Evolutionary conservation across 345 rosid genomes (phyloP).

Genomic region (Populus euphratica): DNA sequence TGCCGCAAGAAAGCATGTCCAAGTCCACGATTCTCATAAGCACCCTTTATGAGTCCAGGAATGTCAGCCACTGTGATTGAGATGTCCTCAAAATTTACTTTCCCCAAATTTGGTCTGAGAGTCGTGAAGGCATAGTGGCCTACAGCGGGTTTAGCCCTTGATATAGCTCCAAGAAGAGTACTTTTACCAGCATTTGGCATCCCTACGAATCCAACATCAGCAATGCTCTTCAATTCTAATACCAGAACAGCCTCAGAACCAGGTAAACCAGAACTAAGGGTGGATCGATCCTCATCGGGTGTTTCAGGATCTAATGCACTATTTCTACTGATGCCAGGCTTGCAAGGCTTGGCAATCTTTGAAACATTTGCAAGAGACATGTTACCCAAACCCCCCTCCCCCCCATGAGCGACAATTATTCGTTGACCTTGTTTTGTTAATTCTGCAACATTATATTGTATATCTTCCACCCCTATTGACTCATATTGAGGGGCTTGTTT

Average conservation of each 20-base stretch:
- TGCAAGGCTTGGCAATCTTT: conserved; percentile 35
- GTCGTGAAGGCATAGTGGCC: conserved; percentile 93
- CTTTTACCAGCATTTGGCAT: conserved; percentile 98
- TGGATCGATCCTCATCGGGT: conserved; percentile 27
- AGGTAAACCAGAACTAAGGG: conserved; percentile 48
- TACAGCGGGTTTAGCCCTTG: conserved; percentile 74
- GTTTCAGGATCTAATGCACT: conserved; percentile 22
- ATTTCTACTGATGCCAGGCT: conserved; percentile 9
- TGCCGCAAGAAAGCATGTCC: conserved; percentile 91
- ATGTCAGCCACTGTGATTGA: conserved; percentile 91
- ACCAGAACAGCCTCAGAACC: conserved; percentile 64
- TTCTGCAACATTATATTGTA: conserved; percentile 66
- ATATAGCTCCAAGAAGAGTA: conserved; percentile 81
- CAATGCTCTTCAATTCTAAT: conserved; percentile 87
- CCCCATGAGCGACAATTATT: conserved; percentile 67
- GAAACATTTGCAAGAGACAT: conserved; percentile 38
- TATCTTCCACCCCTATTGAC: conserved; percentile 30
- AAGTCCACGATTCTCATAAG: conserved; percentile 76
- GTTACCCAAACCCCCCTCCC: conserved; percentile 85
- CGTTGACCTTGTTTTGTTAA: conserved; percentile 66
- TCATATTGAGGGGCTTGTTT: conserved; percentile 21
- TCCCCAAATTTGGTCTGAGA: conserved; percentile 82
- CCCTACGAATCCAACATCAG: conserved; percentile 96
- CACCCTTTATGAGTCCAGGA: conserved; percentile 91
- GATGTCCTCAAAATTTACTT: conserved; percentile 65